Evolutionary conservation across 768 basidiomycete species (phyloP), one percentile per base, ranked within the genome.

Genomic region (Pisolithus microcarpus): DNA sequence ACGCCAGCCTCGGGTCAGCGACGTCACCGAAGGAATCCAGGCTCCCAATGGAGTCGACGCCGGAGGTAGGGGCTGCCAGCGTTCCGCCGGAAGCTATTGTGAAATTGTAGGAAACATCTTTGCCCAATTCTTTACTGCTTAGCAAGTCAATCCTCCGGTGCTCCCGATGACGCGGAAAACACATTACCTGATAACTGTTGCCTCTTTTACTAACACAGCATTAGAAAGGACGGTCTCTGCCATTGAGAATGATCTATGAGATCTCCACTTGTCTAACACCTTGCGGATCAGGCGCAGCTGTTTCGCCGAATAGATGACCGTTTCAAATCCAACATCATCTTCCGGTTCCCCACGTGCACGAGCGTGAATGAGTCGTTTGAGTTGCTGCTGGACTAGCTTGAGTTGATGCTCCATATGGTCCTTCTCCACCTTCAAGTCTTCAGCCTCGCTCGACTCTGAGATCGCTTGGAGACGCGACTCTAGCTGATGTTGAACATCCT

Each of bases 11-110:
- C 7, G 87, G 84, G 65, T 94, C 91, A n/a, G 87, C 79, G 9
- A 92, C 88, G 59, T 95, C 91, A 18, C 92, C 95, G 62, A 97
- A 91, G 61, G 93, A 87, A 61, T 88, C 90, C 28, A 96, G 71
- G 11, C 90, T 90, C 28, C 85, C 86, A 56, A 92, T 86, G 24
- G 84, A 85, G 64, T 92, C 91, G 43, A 91, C 78, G 2, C 88
- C 84, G 16, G 94, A 95, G 15, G 75, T 74, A 9, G 94, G 91
- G 2, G 83, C 79, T 19, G 85, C 85, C 18, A 91, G 72, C 11
- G 85, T 77, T 13, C 86, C 84, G 21, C 85, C 89, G 30, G 91
- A 84, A n/a, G 89, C 80, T 46, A 97, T 80, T 5, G 86, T 85
- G 62, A 96, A 95, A 68, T 99, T 96, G 67, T 92, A 99, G 21